These are phyloP conservation scores for Lepraria neglecta DNA, from an alignment of 495 filamentous ascomycete species.

Conservation along the genomic window DNA sequence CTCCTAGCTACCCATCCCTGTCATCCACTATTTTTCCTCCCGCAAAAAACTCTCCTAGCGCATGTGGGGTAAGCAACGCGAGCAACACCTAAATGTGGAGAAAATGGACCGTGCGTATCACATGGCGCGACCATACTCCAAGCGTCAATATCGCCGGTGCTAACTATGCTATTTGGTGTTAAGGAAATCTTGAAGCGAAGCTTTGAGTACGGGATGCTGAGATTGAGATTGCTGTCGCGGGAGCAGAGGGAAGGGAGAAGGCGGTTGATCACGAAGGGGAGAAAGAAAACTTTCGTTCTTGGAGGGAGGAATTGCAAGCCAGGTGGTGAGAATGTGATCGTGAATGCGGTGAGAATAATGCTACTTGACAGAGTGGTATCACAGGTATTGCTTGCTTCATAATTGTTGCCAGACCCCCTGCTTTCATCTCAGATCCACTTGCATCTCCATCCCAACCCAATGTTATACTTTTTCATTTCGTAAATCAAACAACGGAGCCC, in stretches of 20 bases:
- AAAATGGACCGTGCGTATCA: too few relatives aligned
- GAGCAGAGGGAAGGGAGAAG: background rate
- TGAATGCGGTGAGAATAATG: too few relatives aligned
- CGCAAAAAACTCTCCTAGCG: too few relatives aligned
- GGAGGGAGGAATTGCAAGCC: too few relatives aligned
- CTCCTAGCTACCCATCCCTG: too few relatives aligned
- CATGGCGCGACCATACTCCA: too few relatives aligned
- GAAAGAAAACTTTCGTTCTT: too few relatives aligned
- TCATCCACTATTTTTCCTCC: too few relatives aligned
- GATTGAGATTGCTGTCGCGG: background rate
- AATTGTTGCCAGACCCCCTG: too few relatives aligned
- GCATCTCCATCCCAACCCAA: background rate
- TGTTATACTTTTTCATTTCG: background rate
- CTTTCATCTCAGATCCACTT: background rate
- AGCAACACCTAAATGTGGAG: too few relatives aligned
- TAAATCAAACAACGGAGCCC: constrained; percentile 24
- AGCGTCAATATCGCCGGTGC: background rate
- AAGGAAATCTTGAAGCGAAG: background rate
- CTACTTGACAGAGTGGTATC: constrained; percentile 5
- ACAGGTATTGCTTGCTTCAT: background rate
- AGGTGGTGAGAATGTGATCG: too few relatives aligned
- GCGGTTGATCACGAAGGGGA: background rate
- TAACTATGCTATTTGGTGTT: background rate
- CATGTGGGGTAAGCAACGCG: too few relatives aligned
- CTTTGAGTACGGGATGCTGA: background rate